Evolutionary conservation across 768 basidiomycete species (phyloP).

Genomic region (Hygrophorus pudorinus): DNA sequence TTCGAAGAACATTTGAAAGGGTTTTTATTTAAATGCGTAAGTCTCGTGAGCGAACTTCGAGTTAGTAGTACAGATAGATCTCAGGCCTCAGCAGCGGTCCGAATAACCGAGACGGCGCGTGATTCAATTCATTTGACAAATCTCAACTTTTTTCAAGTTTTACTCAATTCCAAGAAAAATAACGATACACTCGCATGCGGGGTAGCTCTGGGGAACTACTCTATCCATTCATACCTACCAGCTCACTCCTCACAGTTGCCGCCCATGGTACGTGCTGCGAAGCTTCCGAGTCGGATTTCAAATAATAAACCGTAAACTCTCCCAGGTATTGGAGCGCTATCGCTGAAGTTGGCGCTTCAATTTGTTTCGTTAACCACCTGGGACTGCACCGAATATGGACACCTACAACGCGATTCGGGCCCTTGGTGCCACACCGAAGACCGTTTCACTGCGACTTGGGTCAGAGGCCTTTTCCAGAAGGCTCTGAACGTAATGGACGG

Average conservation of each 20-base stretch:
- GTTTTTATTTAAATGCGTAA: conserved; percentile 10
- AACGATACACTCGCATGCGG: too few species aligned
- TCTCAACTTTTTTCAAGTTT: background rate
- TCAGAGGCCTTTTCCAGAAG: conserved; percentile 30
- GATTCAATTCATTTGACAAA: background rate
- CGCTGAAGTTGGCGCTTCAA: conserved; percentile 37
- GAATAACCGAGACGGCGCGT: background rate
- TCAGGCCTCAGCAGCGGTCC: background rate
- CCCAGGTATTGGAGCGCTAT: conserved; percentile 43
- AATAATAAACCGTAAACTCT: background rate
- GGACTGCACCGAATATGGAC: conserved; percentile 16
- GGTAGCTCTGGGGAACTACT: conserved; percentile 30
- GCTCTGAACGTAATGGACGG: conserved; percentile 30
- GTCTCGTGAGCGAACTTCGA: background rate
- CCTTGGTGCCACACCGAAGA: conserved; percentile 19
- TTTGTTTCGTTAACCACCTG: conserved; percentile 35
- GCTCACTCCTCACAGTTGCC: conserved; percentile 75
- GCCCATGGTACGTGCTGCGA: conserved; percentile 44
- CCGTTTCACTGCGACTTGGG: conserved; percentile 33
- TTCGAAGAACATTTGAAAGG: conserved; percentile 9
- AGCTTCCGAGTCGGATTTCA: background rate
- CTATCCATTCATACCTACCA: too few species aligned
- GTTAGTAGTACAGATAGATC: background rate
- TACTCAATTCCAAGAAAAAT: too few species aligned
- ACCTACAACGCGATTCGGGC: conserved; percentile 24